phyloP scores from a whole-genome alignment of 2,329 filamentous ascomycete species.

The Chrysosphaeria jannelii region DNA sequence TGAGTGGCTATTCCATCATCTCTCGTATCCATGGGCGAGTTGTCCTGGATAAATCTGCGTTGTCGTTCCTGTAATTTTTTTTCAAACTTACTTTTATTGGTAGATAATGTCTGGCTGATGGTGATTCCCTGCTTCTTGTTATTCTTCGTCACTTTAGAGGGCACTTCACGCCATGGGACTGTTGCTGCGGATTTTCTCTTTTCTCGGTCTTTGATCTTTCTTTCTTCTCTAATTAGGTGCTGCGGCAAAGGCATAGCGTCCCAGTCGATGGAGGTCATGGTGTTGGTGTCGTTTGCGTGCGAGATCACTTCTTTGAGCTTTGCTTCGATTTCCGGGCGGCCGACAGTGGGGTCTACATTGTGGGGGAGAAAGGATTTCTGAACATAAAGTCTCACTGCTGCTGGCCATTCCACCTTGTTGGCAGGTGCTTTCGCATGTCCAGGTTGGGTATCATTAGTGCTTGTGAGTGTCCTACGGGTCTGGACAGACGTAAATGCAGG shows the following conservation, averaged over 20 bases:
- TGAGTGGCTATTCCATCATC: too few relatives aligned
- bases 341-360: slow-evolving; percentile 32
- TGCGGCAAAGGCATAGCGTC: slow-evolving; percentile 58
- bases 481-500: too few relatives aligned
- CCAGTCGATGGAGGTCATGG: slow-evolving; percentile 56
- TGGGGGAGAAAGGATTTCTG: slow-evolving; percentile 58
- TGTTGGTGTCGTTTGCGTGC: slow-evolving; percentile 41
- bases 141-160: slow-evolving; percentile 3
- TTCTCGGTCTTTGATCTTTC: too few relatives aligned
- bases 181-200: slow-evolving; percentile 50
- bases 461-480: too few relatives aligned
- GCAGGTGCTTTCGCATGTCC: too few relatives aligned
- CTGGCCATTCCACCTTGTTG: slow-evolving; percentile 48
- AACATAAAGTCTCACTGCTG: slow-evolving; percentile 64
- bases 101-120: slow-evolving; percentile 1
- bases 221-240: slow-evolving; percentile 46
- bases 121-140: slow-evolving; percentile 3
- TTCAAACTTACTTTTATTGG: slow-evolving; percentile 54
- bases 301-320: slow-evolving; percentile 72
- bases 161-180: slow-evolving; percentile 27
- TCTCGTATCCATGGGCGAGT: too few relatives aligned
- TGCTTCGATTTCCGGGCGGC: slow-evolving; percentile 41
- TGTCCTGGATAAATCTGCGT: slow-evolving; percentile 46
- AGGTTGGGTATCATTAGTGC: too few relatives aligned
- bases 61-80: slow-evolving; percentile 66